Percentiles rank a stretch among this genome's conserved stretches.
phyloP scores from a whole-genome alignment of 2,329 filamentous ascomycete genomes.

The Coleophoma crateriformis region DNA sequence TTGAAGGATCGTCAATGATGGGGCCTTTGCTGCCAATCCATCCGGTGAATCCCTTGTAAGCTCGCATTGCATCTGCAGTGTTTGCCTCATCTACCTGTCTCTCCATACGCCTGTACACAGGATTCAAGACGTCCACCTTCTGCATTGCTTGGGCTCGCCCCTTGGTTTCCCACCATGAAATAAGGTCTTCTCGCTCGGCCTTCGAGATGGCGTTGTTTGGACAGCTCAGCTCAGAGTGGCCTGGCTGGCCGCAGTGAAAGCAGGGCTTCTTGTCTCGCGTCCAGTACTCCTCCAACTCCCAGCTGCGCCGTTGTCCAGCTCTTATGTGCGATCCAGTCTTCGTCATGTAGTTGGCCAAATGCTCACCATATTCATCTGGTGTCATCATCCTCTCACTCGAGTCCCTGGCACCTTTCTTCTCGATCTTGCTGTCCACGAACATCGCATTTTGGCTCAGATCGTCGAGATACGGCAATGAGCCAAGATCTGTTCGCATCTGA shows the following conservation, averaged over 20 bases:
- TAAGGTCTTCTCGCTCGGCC: background rate
- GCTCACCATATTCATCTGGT: slow-evolving; percentile 53
- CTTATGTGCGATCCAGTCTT: slow-evolving; percentile 10
- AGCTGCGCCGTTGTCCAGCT: slow-evolving; percentile 8
- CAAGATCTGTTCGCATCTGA: slow-evolving; percentile 64
- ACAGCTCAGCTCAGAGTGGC: background rate
- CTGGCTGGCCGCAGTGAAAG: background rate
- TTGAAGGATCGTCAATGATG: background rate
- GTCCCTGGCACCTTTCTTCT: slow-evolving; percentile 23
- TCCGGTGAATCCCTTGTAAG: background rate
- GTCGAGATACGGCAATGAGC: slow-evolving; percentile 71
- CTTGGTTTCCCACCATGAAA: background rate
- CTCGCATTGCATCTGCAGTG: background rate
- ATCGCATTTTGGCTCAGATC: slow-evolving; percentile 76
- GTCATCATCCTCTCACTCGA: slow-evolving; percentile 46
- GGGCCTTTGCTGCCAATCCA: slow-evolving; percentile 1
- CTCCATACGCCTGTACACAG: background rate
- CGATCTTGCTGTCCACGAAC: slow-evolving; percentile 65
- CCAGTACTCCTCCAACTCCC: slow-evolving; percentile 2
- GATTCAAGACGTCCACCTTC: background rate
- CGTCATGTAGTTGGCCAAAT: slow-evolving; percentile 43
- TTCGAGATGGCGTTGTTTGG: background rate
- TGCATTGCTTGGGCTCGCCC: background rate
- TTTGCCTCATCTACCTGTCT: background rate
- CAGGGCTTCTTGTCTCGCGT: background rate